Conservation (phyloP, 768 basidiomycete species). For the Auricularia sp. region DNA sequence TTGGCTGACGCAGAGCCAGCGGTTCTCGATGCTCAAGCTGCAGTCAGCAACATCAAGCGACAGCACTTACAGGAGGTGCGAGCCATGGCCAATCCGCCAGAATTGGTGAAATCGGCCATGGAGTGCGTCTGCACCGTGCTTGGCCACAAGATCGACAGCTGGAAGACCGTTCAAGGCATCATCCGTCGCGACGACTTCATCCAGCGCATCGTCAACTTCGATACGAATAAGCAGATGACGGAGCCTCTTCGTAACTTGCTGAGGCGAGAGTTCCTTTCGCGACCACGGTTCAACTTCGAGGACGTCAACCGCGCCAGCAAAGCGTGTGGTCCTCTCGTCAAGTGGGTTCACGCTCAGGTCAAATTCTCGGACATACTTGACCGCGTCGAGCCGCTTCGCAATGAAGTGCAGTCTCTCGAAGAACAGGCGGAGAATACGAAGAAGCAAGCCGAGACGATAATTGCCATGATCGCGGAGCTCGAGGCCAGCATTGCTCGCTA, state of each 20-base stretch:
- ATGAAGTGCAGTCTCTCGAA: conserved; percentile 91
- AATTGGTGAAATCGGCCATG: conserved; percentile 96
- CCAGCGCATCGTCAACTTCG: conserved; percentile 88
- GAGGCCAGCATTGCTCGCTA: conserved; percentile 87
- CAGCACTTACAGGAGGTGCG: conserved; percentile 95
- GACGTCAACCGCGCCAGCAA: conserved; percentile 89
- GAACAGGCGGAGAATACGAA: conserved; percentile 91
- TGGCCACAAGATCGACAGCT: conserved; percentile 93
- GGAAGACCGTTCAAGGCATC: conserved; percentile 91
- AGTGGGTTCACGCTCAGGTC: conserved; percentile 97
- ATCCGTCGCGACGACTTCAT: conserved; percentile 97
- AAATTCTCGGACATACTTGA: conserved; percentile 95
- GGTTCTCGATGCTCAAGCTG: conserved; percentile 86
- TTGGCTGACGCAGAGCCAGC: conserved; percentile 97
- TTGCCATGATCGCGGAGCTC: conserved; percentile 85
- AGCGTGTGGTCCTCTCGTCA: conserved; percentile 95
- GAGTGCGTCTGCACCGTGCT: conserved; percentile 95
- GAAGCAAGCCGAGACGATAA: conserved; percentile 82
- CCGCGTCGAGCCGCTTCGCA: conserved; percentile 89
- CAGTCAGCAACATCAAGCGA: conserved; percentile 94
- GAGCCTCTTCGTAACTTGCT: conserved; percentile 79
- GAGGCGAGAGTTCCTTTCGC: conserved; percentile 87
- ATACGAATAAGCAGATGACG: conserved; percentile 85
- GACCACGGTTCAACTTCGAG: conserved; percentile 89
- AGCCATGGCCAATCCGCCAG: conserved; percentile 96